A percentile compares a stretch with the other conserved stretches of the same genome.
Conservation (phyloP, 2,329 filamentous ascomycete species). For the Monosporascus sp. region DNA sequence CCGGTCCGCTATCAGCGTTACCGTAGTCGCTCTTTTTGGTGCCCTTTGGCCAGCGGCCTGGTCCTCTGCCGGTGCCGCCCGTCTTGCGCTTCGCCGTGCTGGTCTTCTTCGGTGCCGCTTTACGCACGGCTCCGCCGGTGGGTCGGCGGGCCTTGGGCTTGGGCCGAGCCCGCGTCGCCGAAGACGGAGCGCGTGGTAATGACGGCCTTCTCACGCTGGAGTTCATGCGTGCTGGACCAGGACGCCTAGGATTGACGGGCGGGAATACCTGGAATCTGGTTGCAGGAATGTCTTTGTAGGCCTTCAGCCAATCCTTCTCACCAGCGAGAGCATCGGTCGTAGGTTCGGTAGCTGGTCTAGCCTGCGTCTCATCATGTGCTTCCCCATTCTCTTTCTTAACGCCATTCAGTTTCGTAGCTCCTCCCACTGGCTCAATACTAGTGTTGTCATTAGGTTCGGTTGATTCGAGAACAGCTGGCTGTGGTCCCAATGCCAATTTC, state of each 20-base stretch:
- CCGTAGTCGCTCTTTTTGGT: constrained; percentile 65
- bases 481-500: constrained; percentile 24
- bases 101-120: constrained; percentile 35
- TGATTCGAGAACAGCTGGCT: constrained; percentile 31
- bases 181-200: constrained; percentile 20
- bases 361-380: constrained; percentile 12
- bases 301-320: constrained; percentile 37
- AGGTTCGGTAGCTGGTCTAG: constrained; percentile 7
- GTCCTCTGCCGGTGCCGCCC: constrained; percentile 59
- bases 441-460: constrained; percentile 33
- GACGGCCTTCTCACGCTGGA: constrained; percentile 29
- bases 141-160: constrained; percentile 36
- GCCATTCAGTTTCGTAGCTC: constrained; percentile 20
- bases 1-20: constrained; percentile 60
- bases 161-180: constrained; percentile 29
- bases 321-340: constrained; percentile 22
- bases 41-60: constrained; percentile 62
- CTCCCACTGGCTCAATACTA: constrained; percentile 9
- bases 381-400: constrained; percentile 18
- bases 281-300: constrained; percentile 57
- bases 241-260: constrained; percentile 48
- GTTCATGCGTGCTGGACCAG: constrained; percentile 39
- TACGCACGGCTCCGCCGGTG: constrained; percentile 22
- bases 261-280: constrained; percentile 77
- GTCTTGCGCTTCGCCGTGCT: constrained; percentile 47